Percentiles rank a stretch among this genome's conserved stretches.
phyloP scores from a whole-genome alignment of 352 stramenopile genomes.

The Pythium angustatum region DNA sequence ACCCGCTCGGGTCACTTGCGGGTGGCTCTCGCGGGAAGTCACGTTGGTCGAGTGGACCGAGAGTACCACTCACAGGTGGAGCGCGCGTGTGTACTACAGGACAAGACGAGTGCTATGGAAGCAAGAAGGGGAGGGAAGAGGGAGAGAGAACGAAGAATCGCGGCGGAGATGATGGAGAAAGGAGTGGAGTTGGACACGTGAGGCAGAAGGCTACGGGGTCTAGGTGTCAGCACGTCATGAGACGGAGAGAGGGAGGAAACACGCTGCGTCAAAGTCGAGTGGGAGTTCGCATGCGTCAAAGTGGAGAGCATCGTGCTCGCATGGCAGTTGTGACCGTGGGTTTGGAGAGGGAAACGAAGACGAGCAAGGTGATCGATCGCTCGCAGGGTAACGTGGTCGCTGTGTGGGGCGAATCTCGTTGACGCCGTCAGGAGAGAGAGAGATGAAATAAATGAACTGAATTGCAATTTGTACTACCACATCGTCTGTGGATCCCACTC shows the following conservation, averaged over 20 bases:
- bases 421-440: constrained; percentile 8
- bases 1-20: too few relatives aligned
- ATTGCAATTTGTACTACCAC: too few relatives aligned
- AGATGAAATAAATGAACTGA: constrained; percentile 28
- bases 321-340: background rate
- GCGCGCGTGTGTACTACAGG: too few relatives aligned
- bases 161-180: background rate
- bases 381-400: too few relatives aligned
- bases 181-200: background rate
- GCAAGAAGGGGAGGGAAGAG: background rate
- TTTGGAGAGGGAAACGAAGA: constrained; percentile 24
- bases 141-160: background rate
- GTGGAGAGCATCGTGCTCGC: constrained; percentile 2
- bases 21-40: too few relatives aligned
- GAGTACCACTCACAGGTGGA: too few relatives aligned
- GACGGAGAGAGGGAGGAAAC: background rate
- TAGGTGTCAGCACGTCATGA: background rate
- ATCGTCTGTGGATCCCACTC: too few relatives aligned
- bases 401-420: too few relatives aligned
- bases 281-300: background rate
- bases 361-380: background rate
- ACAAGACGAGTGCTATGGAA: too few relatives aligned
- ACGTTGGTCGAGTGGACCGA: too few relatives aligned
- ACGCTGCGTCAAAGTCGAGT: background rate
- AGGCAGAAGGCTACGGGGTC: too few relatives aligned